Conservation (phyloP, 352 stramenopile species). For the Phytopythium boreale region DNA sequence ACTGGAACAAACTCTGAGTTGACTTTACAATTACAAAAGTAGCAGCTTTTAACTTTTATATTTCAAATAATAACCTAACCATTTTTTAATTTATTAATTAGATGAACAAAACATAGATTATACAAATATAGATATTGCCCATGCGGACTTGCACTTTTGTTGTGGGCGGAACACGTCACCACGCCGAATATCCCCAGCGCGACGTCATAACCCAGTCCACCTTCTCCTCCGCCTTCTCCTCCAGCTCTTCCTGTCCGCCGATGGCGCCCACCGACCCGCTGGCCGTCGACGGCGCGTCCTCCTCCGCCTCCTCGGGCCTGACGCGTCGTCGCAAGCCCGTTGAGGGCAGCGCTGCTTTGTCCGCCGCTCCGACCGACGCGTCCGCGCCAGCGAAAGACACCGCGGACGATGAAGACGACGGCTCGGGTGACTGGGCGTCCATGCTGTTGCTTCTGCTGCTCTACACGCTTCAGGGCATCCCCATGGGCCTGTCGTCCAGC, state of each 20-base stretch:
- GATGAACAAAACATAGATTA: neutral
- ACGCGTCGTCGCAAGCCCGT: constrained; percentile 3
- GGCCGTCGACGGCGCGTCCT: constrained; percentile 17
- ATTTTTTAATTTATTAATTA: neutral
- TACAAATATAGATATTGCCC: neutral
- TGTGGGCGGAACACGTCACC: constrained; percentile 3
- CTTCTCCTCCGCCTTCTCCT: neutral
- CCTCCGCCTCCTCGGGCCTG: constrained; percentile 12
- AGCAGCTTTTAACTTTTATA: neutral
- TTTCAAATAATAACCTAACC: neutral
- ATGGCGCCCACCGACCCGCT: neutral
- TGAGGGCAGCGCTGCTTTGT: neutral
- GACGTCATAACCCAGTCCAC: neutral
- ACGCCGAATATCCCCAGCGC: neutral
- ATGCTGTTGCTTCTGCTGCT: constrained; percentile 95
- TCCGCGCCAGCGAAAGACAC: constrained; percentile 8
- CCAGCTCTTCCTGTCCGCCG: neutral
- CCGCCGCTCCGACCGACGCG: neutral
- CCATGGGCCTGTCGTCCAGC: constrained; percentile 96
- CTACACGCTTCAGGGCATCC: constrained; percentile 99
- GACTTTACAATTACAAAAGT: neutral
- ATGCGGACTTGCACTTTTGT: neutral
- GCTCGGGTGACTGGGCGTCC: constrained; percentile 57
- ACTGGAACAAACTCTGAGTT: neutral
- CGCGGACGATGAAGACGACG: constrained; percentile 21